Evolutionary conservation across 2,329 filamentous ascomycete genomes (phyloP).

Genomic region (Drechmeria coniospora): DNA sequence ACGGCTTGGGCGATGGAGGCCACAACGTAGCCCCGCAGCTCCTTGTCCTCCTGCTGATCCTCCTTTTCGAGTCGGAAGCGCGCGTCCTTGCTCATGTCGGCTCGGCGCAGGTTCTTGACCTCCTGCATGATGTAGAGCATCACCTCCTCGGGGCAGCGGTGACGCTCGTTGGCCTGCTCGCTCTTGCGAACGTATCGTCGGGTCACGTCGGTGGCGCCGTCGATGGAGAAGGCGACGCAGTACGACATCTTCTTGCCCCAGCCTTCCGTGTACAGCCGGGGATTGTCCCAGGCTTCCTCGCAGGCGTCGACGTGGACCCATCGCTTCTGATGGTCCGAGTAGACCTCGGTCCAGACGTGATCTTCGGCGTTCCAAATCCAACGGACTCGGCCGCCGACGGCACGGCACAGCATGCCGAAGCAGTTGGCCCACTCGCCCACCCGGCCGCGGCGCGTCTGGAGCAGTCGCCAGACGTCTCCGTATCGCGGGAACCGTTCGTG

Average conservation of each 20-base stretch:
- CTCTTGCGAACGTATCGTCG: constrained; percentile 55
- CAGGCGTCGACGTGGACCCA: constrained; percentile 97
- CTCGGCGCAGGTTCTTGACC: constrained; percentile 69
- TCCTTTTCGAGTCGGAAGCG: constrained; percentile 70
- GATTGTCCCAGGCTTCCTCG: constrained; percentile 91
- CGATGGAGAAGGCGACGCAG: constrained; percentile 89
- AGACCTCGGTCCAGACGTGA: constrained; percentile 95
- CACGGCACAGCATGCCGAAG: constrained; percentile 95
- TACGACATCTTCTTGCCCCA: constrained; percentile 97
- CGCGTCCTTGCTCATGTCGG: constrained; percentile 74
- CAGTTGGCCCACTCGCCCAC: constrained; percentile 96
- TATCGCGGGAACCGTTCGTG: constrained; percentile 89
- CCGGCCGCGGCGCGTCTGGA: constrained; percentile 74
- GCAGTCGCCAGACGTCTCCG: constrained; percentile 82
- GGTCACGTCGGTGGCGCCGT: constrained; percentile 57
- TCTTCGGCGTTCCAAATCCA: constrained; percentile 99
- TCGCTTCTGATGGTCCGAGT: constrained; percentile 79
- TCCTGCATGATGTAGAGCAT: constrained; percentile 84
- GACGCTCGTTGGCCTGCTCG: constrained; percentile 59
- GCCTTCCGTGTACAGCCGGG: constrained; percentile 78
- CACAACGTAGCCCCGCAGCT: constrained; percentile 60
- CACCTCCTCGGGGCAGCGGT: constrained; percentile 72
- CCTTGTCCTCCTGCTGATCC: constrained; percentile 58
- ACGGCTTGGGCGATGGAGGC: constrained; percentile 59
- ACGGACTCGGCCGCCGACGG: constrained; percentile 75